phyloP scores from a whole-genome alignment of 2,329 filamentous ascomycete genomes.

The Colletotrichum higginsianum region DNA sequence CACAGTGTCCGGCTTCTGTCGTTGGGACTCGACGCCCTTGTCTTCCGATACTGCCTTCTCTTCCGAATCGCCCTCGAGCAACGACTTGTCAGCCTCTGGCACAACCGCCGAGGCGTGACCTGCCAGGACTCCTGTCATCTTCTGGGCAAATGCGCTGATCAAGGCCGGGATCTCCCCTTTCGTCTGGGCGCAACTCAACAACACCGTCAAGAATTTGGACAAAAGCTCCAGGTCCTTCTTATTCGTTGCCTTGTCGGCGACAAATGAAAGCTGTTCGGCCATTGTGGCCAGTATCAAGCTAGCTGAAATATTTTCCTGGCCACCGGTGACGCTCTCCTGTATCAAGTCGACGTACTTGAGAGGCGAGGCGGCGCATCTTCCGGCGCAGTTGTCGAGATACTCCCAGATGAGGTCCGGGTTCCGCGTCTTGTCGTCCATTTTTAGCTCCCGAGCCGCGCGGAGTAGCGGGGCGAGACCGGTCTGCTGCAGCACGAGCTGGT shows the following conservation, averaged over 20 bases:
- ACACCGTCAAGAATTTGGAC: conserved; percentile 70
- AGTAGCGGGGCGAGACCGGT: conserved; percentile 65
- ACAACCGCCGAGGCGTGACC: conserved; percentile 12
- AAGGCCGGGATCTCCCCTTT: conserved; percentile 59
- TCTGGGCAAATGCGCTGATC: conserved; percentile 49
- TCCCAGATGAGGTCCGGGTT: conserved; percentile 67
- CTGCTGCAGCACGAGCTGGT: conserved; percentile 73
- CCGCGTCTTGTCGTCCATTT: conserved; percentile 39
- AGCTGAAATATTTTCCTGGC: conserved; percentile 53
- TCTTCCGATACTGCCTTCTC: conserved; percentile 10
- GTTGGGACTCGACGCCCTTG: neutral
- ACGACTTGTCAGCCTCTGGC: conserved; percentile 2
- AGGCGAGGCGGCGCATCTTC: conserved; percentile 80
- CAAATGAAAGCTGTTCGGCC: conserved; percentile 83
- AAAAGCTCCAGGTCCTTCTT: conserved; percentile 62
- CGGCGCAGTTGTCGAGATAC: conserved; percentile 88
- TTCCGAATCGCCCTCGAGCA: conserved; percentile 14
- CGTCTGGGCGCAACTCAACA: conserved; percentile 69
- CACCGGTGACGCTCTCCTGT: conserved; percentile 63
- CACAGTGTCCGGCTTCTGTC: neutral
- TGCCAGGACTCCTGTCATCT: conserved; percentile 44
- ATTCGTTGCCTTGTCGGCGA: conserved; percentile 65
- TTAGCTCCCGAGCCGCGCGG: conserved; percentile 53
- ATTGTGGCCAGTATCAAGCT: conserved; percentile 80
- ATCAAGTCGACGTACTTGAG: conserved; percentile 87